Evolutionary conservation across 78 protist genomes (phyloP), one percentile per base, ranked within the genome.

Genomic region (Dictyostelium purpureum): DNA sequence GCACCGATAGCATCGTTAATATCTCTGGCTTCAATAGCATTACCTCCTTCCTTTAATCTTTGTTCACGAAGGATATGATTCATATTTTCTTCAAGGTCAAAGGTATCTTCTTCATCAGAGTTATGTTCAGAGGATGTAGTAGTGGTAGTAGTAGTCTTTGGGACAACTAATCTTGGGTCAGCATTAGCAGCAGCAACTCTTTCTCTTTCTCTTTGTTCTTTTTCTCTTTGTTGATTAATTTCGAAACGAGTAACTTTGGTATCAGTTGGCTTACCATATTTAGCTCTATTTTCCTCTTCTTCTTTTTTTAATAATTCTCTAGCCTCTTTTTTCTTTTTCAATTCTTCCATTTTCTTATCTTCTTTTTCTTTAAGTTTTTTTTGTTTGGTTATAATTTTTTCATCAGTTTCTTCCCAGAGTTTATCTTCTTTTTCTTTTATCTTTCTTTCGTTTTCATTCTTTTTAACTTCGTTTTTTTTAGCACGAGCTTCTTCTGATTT

Each of bases 401-500:
- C 6, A 76, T 90, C 94, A 5, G 42, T 90, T 37, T 90, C 94
- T 49, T 40, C 83, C 94, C 94, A 90, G 42, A 59, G 14, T 28
- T 87, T 77, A 59, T 90, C 94, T 33, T 90, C 94, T 65, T 79
- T 74, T 7, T 63, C 88, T 49, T 38, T 57, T 47, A 12, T 40
- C 26, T 90, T 90, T 33, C 40, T 90, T 21, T 90, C 94, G 54
- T 54, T 75, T 49, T 74, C 94, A 54, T 45, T 59, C 24, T 24
- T 73, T 69, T 70, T 90, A 21, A 66, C 89, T 21, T 90, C 80
- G 16, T 33, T 26, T 35, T 90, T 90, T 67, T 70, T 90, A 18
- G 88, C 88, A 78, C 73, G 66, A n/a, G 94, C 94, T 42, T 90
- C 94, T 28, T 90, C 94, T 28, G 89, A 14, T 71, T 90, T 90